A percentile compares a stretch with the other conserved stretches of the same genome.
phyloP scores from a whole-genome alignment of 345 rosid species.

The Brassica cretica region DNA sequence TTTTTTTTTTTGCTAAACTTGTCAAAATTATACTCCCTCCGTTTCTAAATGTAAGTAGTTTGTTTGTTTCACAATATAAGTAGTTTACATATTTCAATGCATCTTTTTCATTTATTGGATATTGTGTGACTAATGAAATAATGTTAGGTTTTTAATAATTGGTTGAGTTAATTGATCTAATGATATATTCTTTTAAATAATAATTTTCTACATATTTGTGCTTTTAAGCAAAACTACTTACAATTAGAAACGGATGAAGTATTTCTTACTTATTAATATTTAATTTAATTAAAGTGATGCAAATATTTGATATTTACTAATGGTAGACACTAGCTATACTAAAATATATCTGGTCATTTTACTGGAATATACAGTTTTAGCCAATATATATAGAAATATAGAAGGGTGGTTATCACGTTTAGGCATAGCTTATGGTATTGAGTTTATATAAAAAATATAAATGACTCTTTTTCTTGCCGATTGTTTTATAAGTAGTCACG shows the following conservation, averaged over 20 bases:
- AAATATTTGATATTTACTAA: not conserved
- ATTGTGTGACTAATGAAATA: no score
- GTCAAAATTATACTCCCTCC: not conserved
- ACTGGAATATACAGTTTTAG: not conserved
- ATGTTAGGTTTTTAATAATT: no score
- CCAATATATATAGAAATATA: not conserved
- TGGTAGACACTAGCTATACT: not conserved
- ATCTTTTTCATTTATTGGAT: no score
- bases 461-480: not conserved
- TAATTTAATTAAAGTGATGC: not conserved
- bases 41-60: no score
- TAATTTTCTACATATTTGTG: no score
- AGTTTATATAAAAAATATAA: not conserved
- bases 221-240: no score
- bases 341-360: not conserved
- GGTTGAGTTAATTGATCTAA: no score
- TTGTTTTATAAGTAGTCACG: constrained; percentile 16
- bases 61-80: no score
- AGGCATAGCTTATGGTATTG: not conserved
- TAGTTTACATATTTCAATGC: no score
- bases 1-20: not conserved
- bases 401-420: constrained; percentile 9
- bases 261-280: no score
- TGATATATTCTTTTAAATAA: no score
- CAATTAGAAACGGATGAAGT: no score